Evolutionary conservation across 2,329 filamentous ascomycete species (phyloP).

Genomic region (Paecilomyces niveus): DNA sequence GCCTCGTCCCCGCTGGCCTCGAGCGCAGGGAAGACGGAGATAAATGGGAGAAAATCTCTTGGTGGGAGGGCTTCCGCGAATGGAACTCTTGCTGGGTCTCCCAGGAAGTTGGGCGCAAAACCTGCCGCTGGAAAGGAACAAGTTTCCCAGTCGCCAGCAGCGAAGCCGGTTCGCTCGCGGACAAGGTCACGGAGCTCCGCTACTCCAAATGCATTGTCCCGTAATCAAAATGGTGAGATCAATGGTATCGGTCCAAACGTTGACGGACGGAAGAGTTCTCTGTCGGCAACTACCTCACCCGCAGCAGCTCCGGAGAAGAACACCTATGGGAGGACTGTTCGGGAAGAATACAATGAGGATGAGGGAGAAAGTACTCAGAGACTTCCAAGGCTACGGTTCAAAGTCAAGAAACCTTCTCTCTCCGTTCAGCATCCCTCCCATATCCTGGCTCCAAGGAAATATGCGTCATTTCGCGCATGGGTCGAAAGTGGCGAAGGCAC

Average conservation of each 20-base stretch:
- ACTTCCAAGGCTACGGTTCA: slow-evolving; percentile 37
- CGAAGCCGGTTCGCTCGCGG: slow-evolving; percentile 19
- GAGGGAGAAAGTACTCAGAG: slow-evolving; percentile 16
- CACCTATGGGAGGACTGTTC: slow-evolving; percentile 3
- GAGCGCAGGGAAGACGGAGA: slow-evolving; percentile 19
- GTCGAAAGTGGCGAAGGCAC: slow-evolving; percentile 44
- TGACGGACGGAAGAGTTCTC: slow-evolving; percentile 19
- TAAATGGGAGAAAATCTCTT: slow-evolving; percentile 21
- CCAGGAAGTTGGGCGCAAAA: slow-evolving; percentile 13
- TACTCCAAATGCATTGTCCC: slow-evolving; percentile 10
- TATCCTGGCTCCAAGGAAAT: slow-evolving; percentile 38
- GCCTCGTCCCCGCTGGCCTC: slow-evolving; percentile 26
- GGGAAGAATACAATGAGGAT: slow-evolving; percentile 8
- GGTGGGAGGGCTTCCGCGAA: slow-evolving; percentile 23
- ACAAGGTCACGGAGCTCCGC: slow-evolving; percentile 23
- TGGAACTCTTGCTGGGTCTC: slow-evolving; percentile 12
- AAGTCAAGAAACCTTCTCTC: slow-evolving; percentile 45
- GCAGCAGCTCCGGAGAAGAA: slow-evolving; percentile 6
- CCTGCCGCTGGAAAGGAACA: slow-evolving; percentile 13
- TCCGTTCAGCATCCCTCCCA: slow-evolving; percentile 47
- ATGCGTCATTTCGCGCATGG: slow-evolving; percentile 58
- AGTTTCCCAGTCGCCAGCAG: slow-evolving; percentile 19
- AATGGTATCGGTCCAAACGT: slow-evolving; percentile 18
- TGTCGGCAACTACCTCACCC: slow-evolving; percentile 14
- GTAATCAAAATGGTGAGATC: slow-evolving; percentile 9